Evolutionary conservation across 495 filamentous ascomycete genomes (phyloP).

Genomic region (Penicillium flavigenum): DNA sequence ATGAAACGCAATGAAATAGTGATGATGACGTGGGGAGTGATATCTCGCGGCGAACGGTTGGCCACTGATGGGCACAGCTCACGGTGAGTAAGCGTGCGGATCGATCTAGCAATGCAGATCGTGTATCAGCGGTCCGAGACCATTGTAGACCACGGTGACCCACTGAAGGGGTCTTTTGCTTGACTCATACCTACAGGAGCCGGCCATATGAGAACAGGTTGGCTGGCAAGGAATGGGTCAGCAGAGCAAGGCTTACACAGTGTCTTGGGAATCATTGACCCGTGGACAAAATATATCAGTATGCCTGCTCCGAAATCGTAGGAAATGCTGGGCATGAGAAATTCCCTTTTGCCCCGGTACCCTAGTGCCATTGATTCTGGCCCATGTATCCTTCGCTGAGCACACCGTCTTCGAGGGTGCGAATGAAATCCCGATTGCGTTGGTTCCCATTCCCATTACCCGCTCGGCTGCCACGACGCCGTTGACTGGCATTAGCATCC

Average conservation of each 20-base stretch:
- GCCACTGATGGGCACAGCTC: conserved; percentile 15
- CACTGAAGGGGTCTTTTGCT: not conserved
- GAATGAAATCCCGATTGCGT: conserved; percentile 83
- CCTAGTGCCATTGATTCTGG: conserved; percentile 63
- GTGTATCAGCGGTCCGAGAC: conserved; percentile 14
- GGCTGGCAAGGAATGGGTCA: conserved; percentile 9
- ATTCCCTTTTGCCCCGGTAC: not conserved
- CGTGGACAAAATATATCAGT: not conserved
- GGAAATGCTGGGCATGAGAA: not conserved
- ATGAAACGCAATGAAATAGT: conserved; percentile 12
- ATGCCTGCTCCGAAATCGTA: not conserved
- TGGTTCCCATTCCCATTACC: conserved; percentile 53
- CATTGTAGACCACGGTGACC: conserved; percentile 9
- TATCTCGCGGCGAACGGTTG: conserved; percentile 6
- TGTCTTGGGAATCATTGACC: not conserved
- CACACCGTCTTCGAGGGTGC: conserved; percentile 89
- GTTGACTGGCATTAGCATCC: conserved; percentile 60
- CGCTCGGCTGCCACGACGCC: conserved; percentile 75
- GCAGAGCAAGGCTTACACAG: conserved; percentile 3
- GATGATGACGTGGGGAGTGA: conserved; percentile 8
- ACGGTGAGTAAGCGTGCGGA: conserved; percentile 7
- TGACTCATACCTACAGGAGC: conserved; percentile 7
- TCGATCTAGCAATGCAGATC: conserved; percentile 17
- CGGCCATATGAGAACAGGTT: conserved; percentile 2
- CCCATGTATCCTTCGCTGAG: conserved; percentile 77